phyloP scores from a whole-genome alignment of 306 rosid species.

The Arachis stenosperma region DNA sequence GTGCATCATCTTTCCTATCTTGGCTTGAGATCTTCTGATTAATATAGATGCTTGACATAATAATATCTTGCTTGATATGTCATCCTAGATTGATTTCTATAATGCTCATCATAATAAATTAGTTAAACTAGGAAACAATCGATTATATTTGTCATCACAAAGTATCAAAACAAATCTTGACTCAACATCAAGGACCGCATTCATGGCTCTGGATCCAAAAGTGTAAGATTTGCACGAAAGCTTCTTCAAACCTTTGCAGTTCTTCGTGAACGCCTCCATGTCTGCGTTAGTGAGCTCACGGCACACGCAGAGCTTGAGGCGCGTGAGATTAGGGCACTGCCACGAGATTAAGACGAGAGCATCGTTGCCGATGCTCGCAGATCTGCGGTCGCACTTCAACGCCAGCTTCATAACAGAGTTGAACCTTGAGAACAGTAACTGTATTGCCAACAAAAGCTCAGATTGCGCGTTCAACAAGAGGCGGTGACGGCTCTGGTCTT shows the following conservation, averaged over 20 bases:
- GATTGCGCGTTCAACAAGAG: conserved; percentile 71
- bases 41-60: too few species aligned
- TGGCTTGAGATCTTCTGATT: too few species aligned
- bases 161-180: too few species aligned
- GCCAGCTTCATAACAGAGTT: conserved; percentile 91
- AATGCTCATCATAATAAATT: too few species aligned
- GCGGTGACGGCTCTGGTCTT: conserved; percentile 94
- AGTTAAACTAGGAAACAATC: too few species aligned
- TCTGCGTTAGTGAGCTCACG: conserved; percentile 79
- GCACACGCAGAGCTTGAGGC: conserved; percentile 93
- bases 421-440: conserved; percentile 75
- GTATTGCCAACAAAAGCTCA: conserved; percentile 56
- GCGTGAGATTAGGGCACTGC: conserved; percentile 84
- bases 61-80: too few species aligned
- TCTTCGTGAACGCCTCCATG: conserved; percentile 74
- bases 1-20: too few species aligned
- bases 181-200: conserved; percentile 60
- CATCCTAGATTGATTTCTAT: too few species aligned
- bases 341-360: conserved; percentile 69
- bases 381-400: conserved; percentile 87
- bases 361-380: conserved; percentile 73
- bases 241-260: conserved; percentile 89
- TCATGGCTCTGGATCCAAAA: conserved; percentile 88
- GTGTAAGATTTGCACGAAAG: conserved; percentile 94
- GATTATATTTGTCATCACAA: too few species aligned